Base-by-base conservation (phyloP, 164 flowering plant species). In the Malania oleifera region DNA sequence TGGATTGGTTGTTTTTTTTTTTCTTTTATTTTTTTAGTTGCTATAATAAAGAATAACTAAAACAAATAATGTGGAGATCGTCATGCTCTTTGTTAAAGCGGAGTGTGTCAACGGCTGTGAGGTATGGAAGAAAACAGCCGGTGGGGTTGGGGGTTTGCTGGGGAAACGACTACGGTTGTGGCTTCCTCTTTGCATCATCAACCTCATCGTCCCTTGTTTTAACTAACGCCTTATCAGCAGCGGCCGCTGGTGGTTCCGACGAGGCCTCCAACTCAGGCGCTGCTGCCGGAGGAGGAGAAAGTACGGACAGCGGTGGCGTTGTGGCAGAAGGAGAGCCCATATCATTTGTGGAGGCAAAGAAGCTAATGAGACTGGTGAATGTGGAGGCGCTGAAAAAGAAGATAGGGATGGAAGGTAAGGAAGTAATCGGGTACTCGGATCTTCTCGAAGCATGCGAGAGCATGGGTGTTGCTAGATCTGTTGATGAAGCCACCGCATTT, bases 311-410 rank as follows among this genome's bases (percentile, higher is more conserved):
- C 10, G 70, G 48, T 10, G 59, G 37, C 43, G 43, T 3, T 17
- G 17, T 13, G 14, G 66, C 41, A 26, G 27, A 26, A 31, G 61
- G 22, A 2, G 67, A 63, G 26, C 19, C 35, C n/a, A 65, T 89
- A 28, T 77, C 97, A 29, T 65, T 73, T 24, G 60, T 57, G 44
- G 98, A 91, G 66, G 88, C 85, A 23, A 86, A 78, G 87, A 83
- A 66, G 68, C 64, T 88, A 70, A 75, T 91, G 90, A 79, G 95
- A 51, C 67, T 91, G 71, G 91, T 86, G 67, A 83, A 91, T 67
- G 98, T 88, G 55, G 91, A 86, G 68, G 70, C 80, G 11, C 50
- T 91, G 75, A 91, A 86, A 76, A 71, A 23, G 80, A 82, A 77
- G 70, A 72, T 90, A 13, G 84, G 76, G 11, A 61, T 73, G 79